Evolutionary conservation across 2,329 filamentous ascomycete genomes (phyloP), one percentile per base, ranked within the genome.

Genomic region (Aspergillus tubingensis): DNA sequence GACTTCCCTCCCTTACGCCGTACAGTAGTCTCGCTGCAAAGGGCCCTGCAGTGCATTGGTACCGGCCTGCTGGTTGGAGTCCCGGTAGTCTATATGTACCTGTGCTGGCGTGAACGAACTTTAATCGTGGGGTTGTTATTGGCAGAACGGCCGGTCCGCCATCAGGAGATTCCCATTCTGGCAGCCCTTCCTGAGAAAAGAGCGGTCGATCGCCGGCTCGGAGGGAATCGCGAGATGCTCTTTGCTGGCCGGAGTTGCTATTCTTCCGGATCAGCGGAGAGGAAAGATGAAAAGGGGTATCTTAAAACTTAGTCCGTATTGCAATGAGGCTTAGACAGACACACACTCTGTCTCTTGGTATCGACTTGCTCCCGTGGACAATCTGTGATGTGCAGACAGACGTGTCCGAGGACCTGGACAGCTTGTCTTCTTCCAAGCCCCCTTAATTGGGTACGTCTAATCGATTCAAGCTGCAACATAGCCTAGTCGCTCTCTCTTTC

Each of bases 101-200:
- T 54, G 52, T 54, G 53, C 39, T 55, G 53, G 53, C 32, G 21
- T 47, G 53, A 41, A 47, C 19, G 39, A 55, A 47, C 53, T 44
- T 55, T 47, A 55, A 32, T 47, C 44, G 53, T 3, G 43, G 38
- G 8, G 10, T 36, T 17, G 30, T 54, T 36, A 54, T 54, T 54
- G 52, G 52, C 17, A 27, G 41, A 36, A 13, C n/a, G 3, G 27
- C 15, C 21, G 8, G 10, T 21, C 27, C 32, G 27, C 15, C 30
- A 54, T 15, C 11, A 19, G 25, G 15, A 54, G 21, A 44, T 54
- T 13, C 32, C 17, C 27, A 0, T 10, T 30, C 27, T 30, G 27
- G 27, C 32, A 10, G 13, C 50, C 50, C 25, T 27, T 53, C 50
- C n/a, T 38, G 50, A 52, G 15, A 17, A 43, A 23, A 17, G 10